A percentile compares a stretch with the other conserved stretches of the same genome.
These are phyloP conservation scores for Diatrype stigma DNA, from an alignment of 2,329 filamentous ascomycete genomes.

Conservation along the genomic window DNA sequence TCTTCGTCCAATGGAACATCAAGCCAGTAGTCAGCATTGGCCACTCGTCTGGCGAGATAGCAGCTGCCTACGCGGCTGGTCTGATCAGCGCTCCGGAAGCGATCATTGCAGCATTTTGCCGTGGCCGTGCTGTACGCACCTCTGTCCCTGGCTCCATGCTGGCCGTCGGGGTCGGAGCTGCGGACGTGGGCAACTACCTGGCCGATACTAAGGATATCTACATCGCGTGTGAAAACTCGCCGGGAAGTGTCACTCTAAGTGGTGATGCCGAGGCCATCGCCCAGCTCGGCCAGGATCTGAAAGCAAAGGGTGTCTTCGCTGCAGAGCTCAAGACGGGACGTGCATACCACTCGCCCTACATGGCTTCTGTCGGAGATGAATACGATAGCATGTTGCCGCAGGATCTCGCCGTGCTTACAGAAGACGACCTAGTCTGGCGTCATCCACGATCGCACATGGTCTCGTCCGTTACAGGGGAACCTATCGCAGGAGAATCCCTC, in stretches of 20 bases:
- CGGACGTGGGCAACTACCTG: constrained; percentile 17
- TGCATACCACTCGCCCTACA: constrained; percentile 37
- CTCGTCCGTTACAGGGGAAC: constrained; percentile 19
- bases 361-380: constrained; percentile 35
- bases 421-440: constrained; percentile 11
- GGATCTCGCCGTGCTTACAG: constrained; percentile 7
- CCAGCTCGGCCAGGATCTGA: constrained; percentile 34
- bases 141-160: constrained; percentile 24
- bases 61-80: constrained; percentile 35
- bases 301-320: constrained; percentile 42
- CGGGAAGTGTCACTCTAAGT: constrained; percentile 44
- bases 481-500: constrained; percentile 6
- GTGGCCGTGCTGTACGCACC: constrained; percentile 15
- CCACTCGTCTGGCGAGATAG: constrained; percentile 40
- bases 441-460: constrained; percentile 11
- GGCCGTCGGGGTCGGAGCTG: constrained; percentile 25
- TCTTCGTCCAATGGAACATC: constrained; percentile 32
- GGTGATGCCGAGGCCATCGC: constrained; percentile 40
- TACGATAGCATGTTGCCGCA: constrained; percentile 12
- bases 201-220: constrained; percentile 35
- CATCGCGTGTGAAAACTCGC: constrained; percentile 36
- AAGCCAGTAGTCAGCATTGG: constrained; percentile 29
- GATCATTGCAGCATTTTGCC: constrained; percentile 21
- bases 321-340: constrained; percentile 38
- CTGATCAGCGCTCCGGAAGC: constrained; percentile 20